These are phyloP conservation scores for Aspergillus phoenicis DNA, from an alignment of 2,329 filamentous ascomycete genomes.

Conservation along the genomic window DNA sequence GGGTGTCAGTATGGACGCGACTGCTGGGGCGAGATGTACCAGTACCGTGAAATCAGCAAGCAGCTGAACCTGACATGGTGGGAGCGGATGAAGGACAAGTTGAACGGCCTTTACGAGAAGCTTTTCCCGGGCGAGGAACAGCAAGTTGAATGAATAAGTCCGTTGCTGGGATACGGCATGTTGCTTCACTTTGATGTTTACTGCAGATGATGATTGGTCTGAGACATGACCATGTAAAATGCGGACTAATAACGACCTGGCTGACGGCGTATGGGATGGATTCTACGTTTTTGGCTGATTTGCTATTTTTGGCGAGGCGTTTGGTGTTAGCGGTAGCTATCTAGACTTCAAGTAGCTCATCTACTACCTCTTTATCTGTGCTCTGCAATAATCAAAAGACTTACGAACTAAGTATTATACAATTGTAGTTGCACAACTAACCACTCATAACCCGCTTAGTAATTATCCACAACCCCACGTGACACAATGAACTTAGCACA, in stretches of 20 bases:
- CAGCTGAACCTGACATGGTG: constrained; percentile 80
- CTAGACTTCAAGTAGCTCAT: background rate
- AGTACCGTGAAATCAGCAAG: constrained; percentile 88
- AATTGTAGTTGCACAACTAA: background rate
- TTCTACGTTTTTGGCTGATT: background rate
- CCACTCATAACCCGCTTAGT: background rate
- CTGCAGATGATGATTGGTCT: background rate
- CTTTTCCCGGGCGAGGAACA: constrained; percentile 18
- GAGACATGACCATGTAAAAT: background rate
- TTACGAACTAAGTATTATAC: too few relatives aligned
- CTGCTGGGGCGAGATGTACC: constrained; percentile 98
- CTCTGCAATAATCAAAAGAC: too few relatives aligned
- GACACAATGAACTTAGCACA: too few relatives aligned
- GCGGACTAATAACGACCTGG: background rate
- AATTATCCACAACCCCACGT: background rate
- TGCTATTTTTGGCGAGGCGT: background rate
- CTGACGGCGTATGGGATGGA: background rate
- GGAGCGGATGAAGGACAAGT: constrained; percentile 60
- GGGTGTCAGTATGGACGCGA: constrained; percentile 96
- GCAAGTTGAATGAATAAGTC: background rate
- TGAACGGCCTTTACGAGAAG: constrained; percentile 26
- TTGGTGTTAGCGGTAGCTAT: background rate
- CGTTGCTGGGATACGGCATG: background rate
- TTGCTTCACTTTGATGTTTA: background rate
- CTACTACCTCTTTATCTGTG: background rate